Percentiles rank a stretch among this genome's conserved stretches.
Conservation (phyloP, 1,139 yeast species). For the Zhuliangozyma parablackwelliae region DNA sequence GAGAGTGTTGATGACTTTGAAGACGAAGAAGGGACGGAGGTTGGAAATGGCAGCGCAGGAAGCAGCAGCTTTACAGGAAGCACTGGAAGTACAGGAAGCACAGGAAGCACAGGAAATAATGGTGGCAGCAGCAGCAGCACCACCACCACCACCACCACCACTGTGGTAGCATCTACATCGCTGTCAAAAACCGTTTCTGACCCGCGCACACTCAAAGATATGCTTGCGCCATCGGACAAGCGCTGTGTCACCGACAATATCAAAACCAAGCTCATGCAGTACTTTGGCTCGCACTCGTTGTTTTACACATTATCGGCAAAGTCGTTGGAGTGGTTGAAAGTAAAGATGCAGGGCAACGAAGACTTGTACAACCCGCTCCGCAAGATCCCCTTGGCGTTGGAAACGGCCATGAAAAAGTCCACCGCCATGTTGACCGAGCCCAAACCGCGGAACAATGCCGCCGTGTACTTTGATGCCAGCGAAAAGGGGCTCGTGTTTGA, state of each 20-base stretch:
- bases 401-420: conserved; percentile 6
- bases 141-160: no score
- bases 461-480: conserved; percentile 2
- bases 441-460: background rate
- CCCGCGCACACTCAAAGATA: conserved; percentile 8
- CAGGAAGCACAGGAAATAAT: no score
- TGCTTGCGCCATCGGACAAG: conserved; percentile 8
- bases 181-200: conserved; percentile 1
- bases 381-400: conserved; percentile 8
- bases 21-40: no score
- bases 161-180: no score
- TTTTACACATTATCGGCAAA: conserved; percentile 16
- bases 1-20: conserved; percentile 2
- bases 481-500: conserved; percentile 9
- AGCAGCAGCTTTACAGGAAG: no score
- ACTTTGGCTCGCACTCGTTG: conserved; percentile 16
- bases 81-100: no score
- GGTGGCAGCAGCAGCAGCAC: no score
- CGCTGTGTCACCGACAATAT: conserved; percentile 5
- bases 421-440: conserved; percentile 2
- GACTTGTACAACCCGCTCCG: conserved; percentile 9
- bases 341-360: conserved; percentile 6
- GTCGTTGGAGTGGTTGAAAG: conserved; percentile 14
- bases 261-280: conserved; percentile 8
- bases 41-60: no score